Conservation (phyloP, 495 filamentous ascomycete genomes). For the Neurospora sp. region DNA sequence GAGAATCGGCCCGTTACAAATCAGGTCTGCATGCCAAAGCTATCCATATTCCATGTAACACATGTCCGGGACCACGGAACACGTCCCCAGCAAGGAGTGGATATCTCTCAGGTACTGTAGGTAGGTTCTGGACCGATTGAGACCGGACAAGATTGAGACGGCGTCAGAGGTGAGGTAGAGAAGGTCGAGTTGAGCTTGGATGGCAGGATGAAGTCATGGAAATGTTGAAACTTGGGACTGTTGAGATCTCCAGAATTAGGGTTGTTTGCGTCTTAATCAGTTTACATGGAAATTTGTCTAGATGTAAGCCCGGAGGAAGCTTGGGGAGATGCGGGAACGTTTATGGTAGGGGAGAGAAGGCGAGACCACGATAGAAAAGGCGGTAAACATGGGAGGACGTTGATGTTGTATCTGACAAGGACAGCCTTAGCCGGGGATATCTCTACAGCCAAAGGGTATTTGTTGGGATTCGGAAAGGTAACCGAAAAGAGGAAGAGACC, state of each 20-base stretch:
- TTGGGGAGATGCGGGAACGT: background rate
- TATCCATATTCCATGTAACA: background rate
- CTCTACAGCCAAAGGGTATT: background rate
- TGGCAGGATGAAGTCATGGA: background rate
- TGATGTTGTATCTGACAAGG: background rate
- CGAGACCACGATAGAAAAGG: background rate
- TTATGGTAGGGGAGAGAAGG: background rate
- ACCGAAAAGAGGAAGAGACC: background rate
- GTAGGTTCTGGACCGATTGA: background rate
- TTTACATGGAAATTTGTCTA: background rate
- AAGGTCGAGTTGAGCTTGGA: background rate
- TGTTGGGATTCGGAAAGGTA: background rate
- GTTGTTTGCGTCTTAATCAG: background rate
- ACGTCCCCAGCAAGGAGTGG: background rate
- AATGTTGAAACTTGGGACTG: background rate
- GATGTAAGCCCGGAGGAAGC: background rate
- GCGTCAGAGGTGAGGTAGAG: background rate
- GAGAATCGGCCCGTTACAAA: background rate
- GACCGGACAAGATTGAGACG: background rate
- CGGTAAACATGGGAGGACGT: background rate
- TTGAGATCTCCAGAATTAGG: background rate
- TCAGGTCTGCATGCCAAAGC: too few species aligned
- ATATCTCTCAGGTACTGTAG: background rate
- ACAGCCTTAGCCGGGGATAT: background rate
- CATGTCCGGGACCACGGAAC: background rate